Evolutionary conservation across 495 filamentous ascomycete genomes (phyloP).

Genomic region (Penicillium bialowiezense): DNA sequence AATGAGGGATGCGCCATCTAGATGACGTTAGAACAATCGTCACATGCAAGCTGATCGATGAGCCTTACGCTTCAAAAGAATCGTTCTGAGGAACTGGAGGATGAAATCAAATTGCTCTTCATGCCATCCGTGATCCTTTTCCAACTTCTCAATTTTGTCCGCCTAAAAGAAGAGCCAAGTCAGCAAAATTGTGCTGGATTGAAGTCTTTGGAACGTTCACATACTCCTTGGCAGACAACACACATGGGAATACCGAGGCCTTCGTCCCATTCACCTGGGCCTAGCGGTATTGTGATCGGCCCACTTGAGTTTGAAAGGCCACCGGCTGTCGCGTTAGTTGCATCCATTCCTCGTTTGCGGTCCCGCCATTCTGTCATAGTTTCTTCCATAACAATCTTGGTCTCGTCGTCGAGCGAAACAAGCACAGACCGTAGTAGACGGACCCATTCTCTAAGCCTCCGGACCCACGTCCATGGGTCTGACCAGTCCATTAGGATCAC

Average conservation of each 20-base stretch:
- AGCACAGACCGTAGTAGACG: conserved; percentile 73
- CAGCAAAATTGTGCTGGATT: conserved; percentile 21
- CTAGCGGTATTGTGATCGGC: conserved; percentile 68
- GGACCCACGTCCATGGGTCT: conserved; percentile 87
- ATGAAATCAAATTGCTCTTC: conserved; percentile 93
- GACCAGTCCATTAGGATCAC: conserved; percentile 91
- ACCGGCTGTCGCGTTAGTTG: conserved; percentile 31
- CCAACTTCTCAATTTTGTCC: conserved; percentile 82
- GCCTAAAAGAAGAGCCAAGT: conserved; percentile 51
- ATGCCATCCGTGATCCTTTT: conserved; percentile 85
- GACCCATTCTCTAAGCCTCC: conserved; percentile 85
- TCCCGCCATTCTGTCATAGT: conserved; percentile 64
- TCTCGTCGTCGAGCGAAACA: conserved; percentile 68
- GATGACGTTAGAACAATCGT: not conserved
- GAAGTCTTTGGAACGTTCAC: conserved; percentile 18
- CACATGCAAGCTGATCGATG: not conserved
- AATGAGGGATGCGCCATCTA: conserved; percentile 86
- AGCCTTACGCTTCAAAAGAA: conserved; percentile 76
- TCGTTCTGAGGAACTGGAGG: conserved; percentile 80
- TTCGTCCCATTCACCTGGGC: conserved; percentile 93
- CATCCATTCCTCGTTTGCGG: conserved; percentile 44
- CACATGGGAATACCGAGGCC: conserved; percentile 84
- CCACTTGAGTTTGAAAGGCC: conserved; percentile 51
- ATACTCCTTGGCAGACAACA: conserved; percentile 89
- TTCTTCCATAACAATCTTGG: conserved; percentile 79